Conservation (phyloP, 495 filamentous ascomycete genomes). For the Penicillium odoratum region DNA sequence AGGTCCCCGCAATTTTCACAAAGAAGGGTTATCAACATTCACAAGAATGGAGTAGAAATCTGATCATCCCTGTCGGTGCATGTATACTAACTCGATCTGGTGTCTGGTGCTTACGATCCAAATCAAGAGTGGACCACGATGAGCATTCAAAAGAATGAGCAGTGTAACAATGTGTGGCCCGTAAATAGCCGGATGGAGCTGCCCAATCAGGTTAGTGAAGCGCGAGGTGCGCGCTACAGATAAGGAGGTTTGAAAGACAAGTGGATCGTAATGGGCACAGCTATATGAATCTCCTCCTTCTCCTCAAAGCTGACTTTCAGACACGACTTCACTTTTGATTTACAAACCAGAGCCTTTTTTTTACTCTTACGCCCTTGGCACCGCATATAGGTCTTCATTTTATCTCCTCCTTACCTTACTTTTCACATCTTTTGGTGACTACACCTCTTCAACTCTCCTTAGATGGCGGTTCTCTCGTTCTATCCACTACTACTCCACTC, state of each 20-base stretch:
- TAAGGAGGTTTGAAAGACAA: slow-evolving; percentile 17
- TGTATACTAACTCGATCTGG: background rate
- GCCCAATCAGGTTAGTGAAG: slow-evolving; percentile 24
- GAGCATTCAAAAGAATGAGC: background rate
- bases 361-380: slow-evolving; percentile 7
- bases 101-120: background rate
- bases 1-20: slow-evolving; percentile 18
- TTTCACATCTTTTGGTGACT: slow-evolving; percentile 16
- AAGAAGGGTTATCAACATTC: background rate
- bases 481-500: slow-evolving; percentile 38
- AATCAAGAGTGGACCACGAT: background rate
- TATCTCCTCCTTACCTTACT: slow-evolving; percentile 3
- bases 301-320: slow-evolving; percentile 6
- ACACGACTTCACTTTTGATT: background rate
- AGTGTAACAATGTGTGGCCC: slow-evolving; percentile 3
- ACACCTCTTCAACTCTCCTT: slow-evolving; percentile 27
- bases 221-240: slow-evolving; percentile 5
- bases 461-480: slow-evolving; percentile 40
- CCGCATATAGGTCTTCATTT: slow-evolving; percentile 6
- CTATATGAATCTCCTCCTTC: slow-evolving; percentile 24
- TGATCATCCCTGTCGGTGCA: background rate
- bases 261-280: slow-evolving; percentile 7
- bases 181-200: slow-evolving; percentile 27
- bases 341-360: background rate
- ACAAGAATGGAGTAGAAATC: background rate